phyloP scores from a whole-genome alignment of 2,329 filamentous ascomycete genomes.

The Aphanocladium album region DNA sequence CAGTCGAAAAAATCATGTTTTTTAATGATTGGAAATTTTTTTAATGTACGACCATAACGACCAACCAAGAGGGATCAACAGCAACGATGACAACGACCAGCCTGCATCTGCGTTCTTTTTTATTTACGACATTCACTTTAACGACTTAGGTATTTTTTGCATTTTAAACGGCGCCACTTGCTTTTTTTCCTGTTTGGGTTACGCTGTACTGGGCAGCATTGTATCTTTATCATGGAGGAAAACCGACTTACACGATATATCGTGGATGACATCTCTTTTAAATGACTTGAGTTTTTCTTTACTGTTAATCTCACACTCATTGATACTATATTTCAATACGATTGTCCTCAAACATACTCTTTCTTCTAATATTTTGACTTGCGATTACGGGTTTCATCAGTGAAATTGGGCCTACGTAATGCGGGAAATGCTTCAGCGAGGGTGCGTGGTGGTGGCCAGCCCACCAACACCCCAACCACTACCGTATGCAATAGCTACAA shows the following conservation, averaged over 20 bases:
- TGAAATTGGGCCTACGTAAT: background rate
- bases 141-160: slow-evolving; percentile 5
- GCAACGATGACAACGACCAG: background rate
- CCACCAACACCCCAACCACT: background rate
- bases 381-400: too few relatives aligned
- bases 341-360: background rate
- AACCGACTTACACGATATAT: background rate
- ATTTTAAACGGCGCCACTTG: background rate
- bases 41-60: background rate
- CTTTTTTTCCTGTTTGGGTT: slow-evolving; percentile 3
- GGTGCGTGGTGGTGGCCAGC: too few relatives aligned
- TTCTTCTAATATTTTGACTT: background rate
- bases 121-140: slow-evolving; percentile 7
- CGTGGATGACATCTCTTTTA: background rate
- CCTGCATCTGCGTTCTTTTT: background rate
- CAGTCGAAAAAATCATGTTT: background rate
- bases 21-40: background rate
- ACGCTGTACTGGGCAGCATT: background rate
- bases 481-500: background rate
- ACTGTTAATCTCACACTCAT: background rate
- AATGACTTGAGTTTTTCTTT: background rate
- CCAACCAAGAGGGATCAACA: slow-evolving; percentile 1
- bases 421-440: too few relatives aligned
- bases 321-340: background rate
- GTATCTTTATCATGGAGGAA: background rate